Percentiles rank a stretch among this genome's conserved stretches.
phyloP scores from a whole-genome alignment of 805 yeast genomes.

The Myxozyma geophila region DNA sequence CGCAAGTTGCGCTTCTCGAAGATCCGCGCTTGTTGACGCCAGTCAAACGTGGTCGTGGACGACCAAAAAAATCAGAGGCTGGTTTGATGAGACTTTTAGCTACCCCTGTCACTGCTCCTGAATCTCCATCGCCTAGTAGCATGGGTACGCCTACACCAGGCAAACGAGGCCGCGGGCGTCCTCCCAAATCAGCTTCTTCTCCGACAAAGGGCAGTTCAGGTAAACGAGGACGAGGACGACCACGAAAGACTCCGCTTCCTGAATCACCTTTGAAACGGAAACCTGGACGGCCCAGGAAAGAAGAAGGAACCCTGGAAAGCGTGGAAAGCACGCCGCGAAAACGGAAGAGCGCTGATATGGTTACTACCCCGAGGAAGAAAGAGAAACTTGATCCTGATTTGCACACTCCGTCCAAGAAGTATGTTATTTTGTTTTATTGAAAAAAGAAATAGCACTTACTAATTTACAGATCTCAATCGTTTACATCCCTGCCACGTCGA shows the following conservation, averaged over 20 bases:
- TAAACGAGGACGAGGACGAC: constrained; percentile 4
- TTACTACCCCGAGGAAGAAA: constrained; percentile 4
- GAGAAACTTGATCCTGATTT: constrained; percentile 1
- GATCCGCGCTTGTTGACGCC: background rate
- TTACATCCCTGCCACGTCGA: constrained; percentile 36
- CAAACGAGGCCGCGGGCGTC: constrained; percentile 6
- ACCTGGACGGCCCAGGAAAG: background rate
- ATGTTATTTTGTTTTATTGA: background rate
- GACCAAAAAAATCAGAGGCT: constrained; percentile 10
- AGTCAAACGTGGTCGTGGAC: constrained; percentile 15
- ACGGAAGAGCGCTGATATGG: background rate
- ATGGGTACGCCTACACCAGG: background rate
- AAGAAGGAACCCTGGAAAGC: background rate
- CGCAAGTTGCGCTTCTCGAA: background rate
- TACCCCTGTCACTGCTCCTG: background rate
- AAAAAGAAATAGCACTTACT: background rate
- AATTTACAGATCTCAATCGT: constrained; percentile 1
- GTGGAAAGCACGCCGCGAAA: constrained; percentile 14
- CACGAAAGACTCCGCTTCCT: background rate
- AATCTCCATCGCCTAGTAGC: background rate
- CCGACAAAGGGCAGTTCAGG: background rate
- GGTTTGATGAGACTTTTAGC: background rate
- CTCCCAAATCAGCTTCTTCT: background rate
- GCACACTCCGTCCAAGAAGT: background rate
- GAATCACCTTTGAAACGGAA: background rate